phyloP scores from a whole-genome alignment of 176 grass and related monocot species.

The Oryza officinalis region DNA sequence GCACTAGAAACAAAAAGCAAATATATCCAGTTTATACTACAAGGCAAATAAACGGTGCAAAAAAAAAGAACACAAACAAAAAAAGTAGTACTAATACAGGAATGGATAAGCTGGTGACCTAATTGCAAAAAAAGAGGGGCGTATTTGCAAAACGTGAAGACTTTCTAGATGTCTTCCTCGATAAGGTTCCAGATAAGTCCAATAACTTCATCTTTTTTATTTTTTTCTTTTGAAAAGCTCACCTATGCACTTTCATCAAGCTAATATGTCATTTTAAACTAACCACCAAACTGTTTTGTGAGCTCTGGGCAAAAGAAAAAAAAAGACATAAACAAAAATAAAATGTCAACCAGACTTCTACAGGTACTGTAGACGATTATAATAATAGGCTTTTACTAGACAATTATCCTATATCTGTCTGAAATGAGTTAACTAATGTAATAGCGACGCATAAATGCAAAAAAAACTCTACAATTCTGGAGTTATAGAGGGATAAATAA shows the following conservation, averaged over 20 bases:
- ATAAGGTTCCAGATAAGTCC: slow-evolving; percentile 44
- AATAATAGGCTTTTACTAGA: background rate
- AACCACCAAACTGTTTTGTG: background rate
- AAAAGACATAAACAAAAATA: background rate
- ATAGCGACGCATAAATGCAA: background rate
- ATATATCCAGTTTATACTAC: background rate
- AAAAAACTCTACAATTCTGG: background rate
- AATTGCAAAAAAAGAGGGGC: background rate
- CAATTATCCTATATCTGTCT: background rate
- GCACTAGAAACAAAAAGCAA: background rate
- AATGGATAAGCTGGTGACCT: slow-evolving; percentile 28
- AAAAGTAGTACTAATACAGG: background rate
- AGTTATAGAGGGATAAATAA: background rate
- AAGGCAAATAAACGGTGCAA: background rate
- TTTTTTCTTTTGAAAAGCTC: slow-evolving; percentile 37
- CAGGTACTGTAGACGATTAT: background rate
- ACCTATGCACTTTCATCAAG: slow-evolving; percentile 3
- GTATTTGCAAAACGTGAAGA: slow-evolving; percentile 19
- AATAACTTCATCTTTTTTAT: slow-evolving; percentile 2
- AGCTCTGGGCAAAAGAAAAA: background rate
- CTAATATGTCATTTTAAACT: slow-evolving; percentile 13
- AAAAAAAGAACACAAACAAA: background rate
- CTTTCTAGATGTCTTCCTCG: slow-evolving; percentile 47
- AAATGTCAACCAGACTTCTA: too few relatives aligned
- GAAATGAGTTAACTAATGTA: background rate